A percentile compares a stretch with the other conserved stretches of the same genome.
phyloP scores from a whole-genome alignment of 75 land plant genomes.

The Adiantum capillusveneris region DNA sequence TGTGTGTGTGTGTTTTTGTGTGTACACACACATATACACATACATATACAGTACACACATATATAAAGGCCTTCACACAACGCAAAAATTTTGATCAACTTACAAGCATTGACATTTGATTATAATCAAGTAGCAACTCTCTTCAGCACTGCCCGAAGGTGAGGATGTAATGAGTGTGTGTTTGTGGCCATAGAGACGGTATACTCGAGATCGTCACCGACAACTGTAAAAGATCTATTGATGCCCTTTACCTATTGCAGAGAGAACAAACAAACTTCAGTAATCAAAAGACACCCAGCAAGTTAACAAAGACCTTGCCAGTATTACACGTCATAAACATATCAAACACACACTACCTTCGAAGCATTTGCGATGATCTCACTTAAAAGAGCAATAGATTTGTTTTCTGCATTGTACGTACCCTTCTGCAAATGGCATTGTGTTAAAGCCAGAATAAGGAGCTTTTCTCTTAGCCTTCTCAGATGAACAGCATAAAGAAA shows the following conservation, averaged over 20 bases:
- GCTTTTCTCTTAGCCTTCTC: too few species aligned
- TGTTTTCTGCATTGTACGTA: conserved; percentile 52
- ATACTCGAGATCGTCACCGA: conserved; percentile 50
- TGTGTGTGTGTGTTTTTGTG: too few species aligned
- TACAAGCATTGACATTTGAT: neutral
- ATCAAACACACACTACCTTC: conserved; percentile 40
- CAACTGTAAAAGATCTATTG: conserved; percentile 37
- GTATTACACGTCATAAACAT: neutral
- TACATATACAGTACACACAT: too few species aligned
- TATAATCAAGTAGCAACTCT: conserved; percentile 14
- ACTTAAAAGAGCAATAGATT: conserved; percentile 47
- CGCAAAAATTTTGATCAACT: neutral
- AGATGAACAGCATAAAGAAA: too few species aligned
- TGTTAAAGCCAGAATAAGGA: neutral
- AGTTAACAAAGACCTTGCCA: neutral
- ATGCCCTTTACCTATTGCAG: conserved; percentile 51
- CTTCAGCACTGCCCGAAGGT: conserved; percentile 55
- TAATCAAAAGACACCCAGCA: neutral
- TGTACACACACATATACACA: too few species aligned
- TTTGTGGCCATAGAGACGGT: conserved; percentile 73
- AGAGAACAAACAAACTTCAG: neutral
- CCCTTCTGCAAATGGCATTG: conserved; percentile 51
- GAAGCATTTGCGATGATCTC: conserved; percentile 76
- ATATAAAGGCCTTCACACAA: too few species aligned
- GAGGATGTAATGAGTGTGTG: conserved; percentile 44